These are phyloP conservation scores for Ziziphus jujuba DNA, from an alignment of 306 rosid genomes.

Conservation along the genomic window DNA sequence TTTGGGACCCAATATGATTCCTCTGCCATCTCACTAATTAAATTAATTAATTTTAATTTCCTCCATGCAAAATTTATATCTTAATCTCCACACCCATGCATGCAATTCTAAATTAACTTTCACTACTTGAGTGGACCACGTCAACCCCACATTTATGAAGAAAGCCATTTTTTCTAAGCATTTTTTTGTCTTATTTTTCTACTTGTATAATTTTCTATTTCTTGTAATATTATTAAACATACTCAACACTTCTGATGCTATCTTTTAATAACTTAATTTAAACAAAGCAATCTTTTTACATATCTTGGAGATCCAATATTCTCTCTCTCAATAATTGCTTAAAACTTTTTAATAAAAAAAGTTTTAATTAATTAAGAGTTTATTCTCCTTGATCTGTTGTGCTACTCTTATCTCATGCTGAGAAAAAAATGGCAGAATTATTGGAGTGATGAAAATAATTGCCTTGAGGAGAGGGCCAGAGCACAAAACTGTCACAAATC, in stretches of 20 bases:
- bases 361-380: too few relatives aligned
- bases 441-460: not conserved
- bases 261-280: not conserved
- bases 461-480: slow-evolving; percentile 15
- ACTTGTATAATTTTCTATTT: not conserved
- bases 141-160: slow-evolving; percentile 9
- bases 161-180: not conserved
- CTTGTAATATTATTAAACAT: not conserved
- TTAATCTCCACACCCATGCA: too few relatives aligned
- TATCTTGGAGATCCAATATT: not conserved
- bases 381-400: too few relatives aligned
- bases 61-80: too few relatives aligned
- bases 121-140: slow-evolving; percentile 1
- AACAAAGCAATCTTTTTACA: not conserved
- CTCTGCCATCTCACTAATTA: too few relatives aligned
- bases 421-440: not conserved
- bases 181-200: not conserved
- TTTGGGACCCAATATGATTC: too few relatives aligned
- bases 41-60: too few relatives aligned
- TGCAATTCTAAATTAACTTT: too few relatives aligned
- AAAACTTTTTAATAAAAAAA: too few relatives aligned
- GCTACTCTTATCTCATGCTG: too few relatives aligned
- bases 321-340: slow-evolving; percentile 32
- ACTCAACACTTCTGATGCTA: not conserved
- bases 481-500: slow-evolving; percentile 23